phyloP scores from a whole-genome alignment of 2,329 filamentous ascomycete genomes.

The Colletotrichum brevisporum region DNA sequence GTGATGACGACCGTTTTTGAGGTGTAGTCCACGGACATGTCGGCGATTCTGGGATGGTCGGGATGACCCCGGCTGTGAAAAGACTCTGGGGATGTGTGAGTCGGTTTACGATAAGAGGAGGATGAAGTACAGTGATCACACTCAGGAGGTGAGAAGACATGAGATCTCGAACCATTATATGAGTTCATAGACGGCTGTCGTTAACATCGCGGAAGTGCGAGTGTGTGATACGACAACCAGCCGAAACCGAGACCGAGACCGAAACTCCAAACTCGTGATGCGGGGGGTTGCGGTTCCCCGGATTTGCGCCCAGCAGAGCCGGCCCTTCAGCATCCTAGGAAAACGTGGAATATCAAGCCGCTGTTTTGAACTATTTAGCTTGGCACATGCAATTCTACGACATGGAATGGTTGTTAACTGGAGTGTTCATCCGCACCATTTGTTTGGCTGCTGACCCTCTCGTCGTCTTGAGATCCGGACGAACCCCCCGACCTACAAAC shows the following conservation, averaged over 20 bases:
- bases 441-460: too few species aligned
- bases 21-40: conserved; percentile 32
- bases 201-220: not conserved
- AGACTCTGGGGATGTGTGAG: not conserved
- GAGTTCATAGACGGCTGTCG: not conserved
- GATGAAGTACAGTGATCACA: fast-evolving
- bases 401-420: too few species aligned
- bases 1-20: conserved; percentile 32
- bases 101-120: not conserved
- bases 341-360: too few species aligned
- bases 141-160: not conserved
- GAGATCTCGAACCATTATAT: not conserved
- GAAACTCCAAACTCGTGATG: not conserved
- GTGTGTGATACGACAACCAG: not conserved
- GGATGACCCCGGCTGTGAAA: not conserved
- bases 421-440: too few species aligned
- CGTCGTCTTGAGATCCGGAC: too few species aligned
- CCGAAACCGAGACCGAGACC: conserved; percentile 19
- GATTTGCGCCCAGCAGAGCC: not conserved
- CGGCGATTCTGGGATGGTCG: not conserved
- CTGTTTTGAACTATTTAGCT: too few species aligned
- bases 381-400: too few species aligned
- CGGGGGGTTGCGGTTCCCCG: not conserved
- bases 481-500: too few species aligned
- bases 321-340: too few species aligned